Evolutionary conservation across 1,139 yeast species (phyloP).

Genomic region (Diutina catenulata): DNA sequence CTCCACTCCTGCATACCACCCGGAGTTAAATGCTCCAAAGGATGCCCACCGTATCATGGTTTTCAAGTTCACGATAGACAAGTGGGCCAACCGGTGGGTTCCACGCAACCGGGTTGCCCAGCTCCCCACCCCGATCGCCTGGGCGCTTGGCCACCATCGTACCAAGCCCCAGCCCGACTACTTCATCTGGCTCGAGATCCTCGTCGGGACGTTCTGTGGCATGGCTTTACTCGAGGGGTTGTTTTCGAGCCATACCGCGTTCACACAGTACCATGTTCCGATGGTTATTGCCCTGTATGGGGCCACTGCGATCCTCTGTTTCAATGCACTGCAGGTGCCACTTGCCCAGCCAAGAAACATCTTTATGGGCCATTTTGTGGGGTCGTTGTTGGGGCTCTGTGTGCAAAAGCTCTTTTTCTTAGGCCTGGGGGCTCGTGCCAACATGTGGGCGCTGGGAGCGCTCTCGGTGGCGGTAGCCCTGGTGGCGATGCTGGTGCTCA

Average conservation of each 20-base stretch:
- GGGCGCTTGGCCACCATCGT: conserved; percentile 23
- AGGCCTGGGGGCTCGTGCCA: conserved; percentile 23
- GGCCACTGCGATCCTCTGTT: conserved; percentile 53
- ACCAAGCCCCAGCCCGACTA: conserved; percentile 25
- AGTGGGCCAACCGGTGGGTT: conserved; percentile 16
- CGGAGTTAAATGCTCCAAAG: no score
- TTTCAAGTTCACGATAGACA: conserved; percentile 31
- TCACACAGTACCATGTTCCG: conserved; percentile 35
- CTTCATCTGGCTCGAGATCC: conserved; percentile 35
- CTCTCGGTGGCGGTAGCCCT: conserved; percentile 46
- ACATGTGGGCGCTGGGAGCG: conserved; percentile 54
- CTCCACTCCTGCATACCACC: no score
- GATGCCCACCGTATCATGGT: no score
- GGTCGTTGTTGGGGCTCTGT: conserved; percentile 44
- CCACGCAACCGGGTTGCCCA: conserved; percentile 19
- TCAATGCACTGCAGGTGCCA: conserved; percentile 46
- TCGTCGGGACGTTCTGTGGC: conserved; percentile 40
- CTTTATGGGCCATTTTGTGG: conserved; percentile 42
- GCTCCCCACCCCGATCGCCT: conserved; percentile 18
- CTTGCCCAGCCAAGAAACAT: conserved; percentile 59
- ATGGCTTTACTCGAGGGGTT: conserved; percentile 40
- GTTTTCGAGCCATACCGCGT: conserved; percentile 33
- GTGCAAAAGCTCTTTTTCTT: conserved; percentile 43
- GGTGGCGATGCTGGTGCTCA: conserved; percentile 43
- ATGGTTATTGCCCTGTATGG: conserved; percentile 53